Conservation (phyloP, 2,329 filamentous ascomycete genomes). For the Fusarium sp. region DNA sequence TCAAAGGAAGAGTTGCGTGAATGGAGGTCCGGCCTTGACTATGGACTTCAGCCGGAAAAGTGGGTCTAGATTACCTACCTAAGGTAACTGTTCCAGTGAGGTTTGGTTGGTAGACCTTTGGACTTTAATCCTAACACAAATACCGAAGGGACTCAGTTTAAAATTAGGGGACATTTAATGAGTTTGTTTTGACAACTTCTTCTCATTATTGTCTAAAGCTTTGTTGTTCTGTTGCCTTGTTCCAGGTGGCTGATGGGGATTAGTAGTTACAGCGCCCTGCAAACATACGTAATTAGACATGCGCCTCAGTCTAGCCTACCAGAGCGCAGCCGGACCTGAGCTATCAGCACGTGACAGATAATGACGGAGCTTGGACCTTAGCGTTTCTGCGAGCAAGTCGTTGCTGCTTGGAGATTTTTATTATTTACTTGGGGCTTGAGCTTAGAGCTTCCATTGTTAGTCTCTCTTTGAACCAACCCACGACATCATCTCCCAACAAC, state of each 20-base stretch:
- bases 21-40: neutral
- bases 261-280: conserved; percentile 18
- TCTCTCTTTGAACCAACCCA: conserved; percentile 9
- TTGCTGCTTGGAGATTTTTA: conserved; percentile 50
- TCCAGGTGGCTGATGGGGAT: conserved; percentile 31
- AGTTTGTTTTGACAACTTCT: neutral
- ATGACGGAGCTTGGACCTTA: conserved; percentile 21
- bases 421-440: conserved; percentile 44
- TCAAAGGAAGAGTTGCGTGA: neutral
- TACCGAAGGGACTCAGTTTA: neutral
- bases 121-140: neutral
- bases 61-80: neutral
- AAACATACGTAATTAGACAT: conserved; percentile 44
- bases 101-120: neutral
- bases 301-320: conserved; percentile 23
- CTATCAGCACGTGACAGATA: conserved; percentile 47
- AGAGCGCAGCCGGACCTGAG: conserved; percentile 26
- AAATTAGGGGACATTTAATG: neutral
- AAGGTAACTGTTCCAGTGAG: too few relatives aligned
- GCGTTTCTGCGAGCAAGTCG: conserved; percentile 30
- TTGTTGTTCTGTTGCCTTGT: conserved; percentile 32
- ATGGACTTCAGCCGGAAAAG: neutral
- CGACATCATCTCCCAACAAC: conserved; percentile 32
- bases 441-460: conserved; percentile 22
- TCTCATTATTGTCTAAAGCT: neutral